These are phyloP conservation scores for Cudoniella acicularis DNA, from an alignment of 495 filamentous ascomycete genomes.

Conservation along the genomic window DNA sequence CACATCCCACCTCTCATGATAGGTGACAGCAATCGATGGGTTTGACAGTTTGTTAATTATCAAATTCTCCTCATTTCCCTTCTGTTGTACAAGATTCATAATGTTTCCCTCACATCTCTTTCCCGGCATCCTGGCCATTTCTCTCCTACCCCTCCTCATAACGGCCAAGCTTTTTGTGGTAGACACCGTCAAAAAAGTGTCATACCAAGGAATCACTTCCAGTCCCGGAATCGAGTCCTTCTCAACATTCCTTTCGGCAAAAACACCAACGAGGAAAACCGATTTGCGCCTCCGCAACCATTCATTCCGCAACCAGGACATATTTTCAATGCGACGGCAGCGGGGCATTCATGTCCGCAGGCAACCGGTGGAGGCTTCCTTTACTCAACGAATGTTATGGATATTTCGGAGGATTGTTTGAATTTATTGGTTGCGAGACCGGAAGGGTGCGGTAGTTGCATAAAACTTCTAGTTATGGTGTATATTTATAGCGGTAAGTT, in stretches of 20 bases:
- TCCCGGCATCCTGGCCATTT: no score
- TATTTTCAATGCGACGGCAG: slow-evolving; percentile 34
- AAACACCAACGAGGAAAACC: slow-evolving; percentile 36
- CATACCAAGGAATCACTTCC: slow-evolving; percentile 26
- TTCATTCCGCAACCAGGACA: slow-evolving; percentile 27
- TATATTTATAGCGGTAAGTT: slow-evolving; percentile 62
- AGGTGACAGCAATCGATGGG: no score
- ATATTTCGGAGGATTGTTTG: slow-evolving; percentile 59
- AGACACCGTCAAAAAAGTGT: neutral
- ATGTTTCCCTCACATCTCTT: no score
- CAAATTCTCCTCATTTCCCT: no score
- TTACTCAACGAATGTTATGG: slow-evolving; percentile 12
- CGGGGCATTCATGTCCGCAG: slow-evolving; percentile 43
- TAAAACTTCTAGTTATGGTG: slow-evolving; percentile 54
- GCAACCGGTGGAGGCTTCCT: neutral
- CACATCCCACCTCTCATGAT: no score
- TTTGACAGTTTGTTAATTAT: no score
- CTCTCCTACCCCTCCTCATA: no score
- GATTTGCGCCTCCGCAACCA: slow-evolving; percentile 42
- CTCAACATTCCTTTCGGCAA: slow-evolving; percentile 43
- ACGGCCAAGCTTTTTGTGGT: neutral
- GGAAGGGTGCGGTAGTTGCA: slow-evolving; percentile 29
- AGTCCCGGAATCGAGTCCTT: slow-evolving; percentile 40
- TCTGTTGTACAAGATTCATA: no score
- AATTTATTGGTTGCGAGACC: slow-evolving; percentile 60